Base-by-base conservation (phyloP, 2,329 filamentous ascomycete genomes). In the Aspergillus awamori region DNA sequence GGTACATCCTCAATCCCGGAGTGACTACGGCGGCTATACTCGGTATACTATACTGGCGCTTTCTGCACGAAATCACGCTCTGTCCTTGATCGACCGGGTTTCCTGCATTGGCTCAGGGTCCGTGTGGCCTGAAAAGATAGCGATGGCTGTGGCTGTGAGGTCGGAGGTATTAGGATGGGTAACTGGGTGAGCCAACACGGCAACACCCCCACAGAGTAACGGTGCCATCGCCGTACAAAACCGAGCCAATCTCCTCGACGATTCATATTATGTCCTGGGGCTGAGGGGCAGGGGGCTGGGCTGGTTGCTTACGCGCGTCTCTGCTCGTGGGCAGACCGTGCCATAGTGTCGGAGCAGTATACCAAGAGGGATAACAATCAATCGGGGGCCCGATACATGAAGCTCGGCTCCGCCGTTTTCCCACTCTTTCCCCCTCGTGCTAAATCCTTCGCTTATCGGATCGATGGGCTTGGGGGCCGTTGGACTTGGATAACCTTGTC, bases 21-120 rank as follows among this genome's bases (percentile, higher is more conserved):
- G 33, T 22, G 28, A 57, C 54, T 30, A 39, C 3, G 28, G 22
- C 57, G 49, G 57, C 30, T 59, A 59, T 30, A 36, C 22, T 60
- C 39, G 38, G 38, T 45, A 36, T 36, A 36, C 11, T 36, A 36
- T n/a, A 24, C 45, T 36, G 41, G 4, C 48, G 15, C 20, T 33
- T 30, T 5, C 26, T 59, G 41, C 48, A 51, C 24, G 28, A 47
- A 36, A 36, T 38, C 33, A 41, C 28, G 20, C 36, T 39, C 24
- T 30, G 47, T 49, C 39, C 55, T 36, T 49, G 28, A 45, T 54
- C 38, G 51, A 47, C 39, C 57, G 52, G 57, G 60, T 57, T 47
- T 43, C 63, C 55, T 63, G 65, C 58, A 62, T 61, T 53, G 57
- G 41, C 24, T 58, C 60, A 59, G 55, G 59, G 63, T 56, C 58